These are phyloP conservation scores for Sapria himalayana DNA, from an alignment of 345 rosid genomes.

Conservation along the genomic window DNA sequence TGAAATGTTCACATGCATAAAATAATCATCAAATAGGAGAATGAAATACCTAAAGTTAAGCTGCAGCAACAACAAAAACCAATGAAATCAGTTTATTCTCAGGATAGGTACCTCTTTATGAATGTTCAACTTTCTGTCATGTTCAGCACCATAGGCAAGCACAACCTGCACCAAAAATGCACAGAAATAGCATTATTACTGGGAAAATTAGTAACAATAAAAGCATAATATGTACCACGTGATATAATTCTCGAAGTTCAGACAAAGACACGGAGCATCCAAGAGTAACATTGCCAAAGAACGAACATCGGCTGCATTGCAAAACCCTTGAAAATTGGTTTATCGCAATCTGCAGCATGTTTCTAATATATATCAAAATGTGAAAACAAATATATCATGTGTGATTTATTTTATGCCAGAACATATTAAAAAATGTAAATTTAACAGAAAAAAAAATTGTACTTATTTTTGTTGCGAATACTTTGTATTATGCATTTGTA, in stretches of 20 bases:
- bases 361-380: no score
- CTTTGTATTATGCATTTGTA: no score
- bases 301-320: conserved; percentile 41
- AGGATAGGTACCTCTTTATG: conserved; percentile 55
- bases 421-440: no score
- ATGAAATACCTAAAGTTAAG: no score
- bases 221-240: conserved; percentile 25
- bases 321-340: conserved; percentile 78
- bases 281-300: conserved; percentile 54
- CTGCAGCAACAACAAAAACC: no score
- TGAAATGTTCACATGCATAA: no score
- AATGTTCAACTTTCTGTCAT: conserved; percentile 61
- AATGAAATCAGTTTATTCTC: not conserved
- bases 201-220: not conserved
- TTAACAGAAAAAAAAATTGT: no score
- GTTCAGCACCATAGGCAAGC: conserved; percentile 93
- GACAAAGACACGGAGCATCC: conserved; percentile 49
- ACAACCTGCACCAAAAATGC: conserved; percentile 40
- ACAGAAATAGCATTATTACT: conserved; percentile 1
- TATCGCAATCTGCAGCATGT: conserved; percentile 51
- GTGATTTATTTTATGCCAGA: no score
- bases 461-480: no score
- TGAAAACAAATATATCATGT: no score
- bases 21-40: no score
- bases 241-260: conserved; percentile 67